These are phyloP conservation scores for Cordyceps tenuipes DNA, from an alignment of 2,329 filamentous ascomycete genomes.

Conservation along the genomic window DNA sequence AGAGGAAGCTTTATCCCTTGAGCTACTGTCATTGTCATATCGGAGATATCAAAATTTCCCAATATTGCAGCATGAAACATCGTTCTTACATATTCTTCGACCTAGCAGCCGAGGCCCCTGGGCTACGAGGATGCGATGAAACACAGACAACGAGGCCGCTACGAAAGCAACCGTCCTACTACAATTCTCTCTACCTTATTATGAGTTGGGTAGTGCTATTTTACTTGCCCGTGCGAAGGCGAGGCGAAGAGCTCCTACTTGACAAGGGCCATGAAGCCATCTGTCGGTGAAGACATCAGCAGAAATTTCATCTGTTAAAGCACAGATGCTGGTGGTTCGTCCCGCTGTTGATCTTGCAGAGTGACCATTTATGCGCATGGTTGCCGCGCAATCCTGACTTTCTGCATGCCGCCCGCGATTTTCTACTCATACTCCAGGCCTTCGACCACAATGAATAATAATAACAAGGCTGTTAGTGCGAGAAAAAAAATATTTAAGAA, in stretches of 20 bases:
- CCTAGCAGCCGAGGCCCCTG: not conserved
- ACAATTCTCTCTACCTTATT: not conserved
- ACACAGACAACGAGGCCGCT: not conserved
- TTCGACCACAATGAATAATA: no score
- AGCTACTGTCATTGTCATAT: not conserved
- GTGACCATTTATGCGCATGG: not conserved
- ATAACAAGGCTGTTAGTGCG: not conserved
- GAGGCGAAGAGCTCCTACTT: not conserved
- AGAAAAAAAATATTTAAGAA: no score
- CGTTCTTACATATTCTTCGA: not conserved
- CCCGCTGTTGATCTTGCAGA: not conserved
- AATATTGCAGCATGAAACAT: not conserved
- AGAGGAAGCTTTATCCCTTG: no score
- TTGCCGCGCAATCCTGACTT: not conserved
- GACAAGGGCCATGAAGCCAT: not conserved
- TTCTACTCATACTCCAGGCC: not conserved
- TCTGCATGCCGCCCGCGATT: not conserved
- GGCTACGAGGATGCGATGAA: not conserved
- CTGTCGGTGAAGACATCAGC: no score
- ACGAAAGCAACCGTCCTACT: not conserved
- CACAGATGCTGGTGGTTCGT: not conserved
- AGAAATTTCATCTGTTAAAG: no score
- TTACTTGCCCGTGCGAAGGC: not conserved
- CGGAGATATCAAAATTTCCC: not conserved
- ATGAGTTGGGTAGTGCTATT: not conserved